These are phyloP conservation scores for Nitzschia inconspicua DNA, from an alignment of 108 stramenopile genomes.

Conservation along the genomic window DNA sequence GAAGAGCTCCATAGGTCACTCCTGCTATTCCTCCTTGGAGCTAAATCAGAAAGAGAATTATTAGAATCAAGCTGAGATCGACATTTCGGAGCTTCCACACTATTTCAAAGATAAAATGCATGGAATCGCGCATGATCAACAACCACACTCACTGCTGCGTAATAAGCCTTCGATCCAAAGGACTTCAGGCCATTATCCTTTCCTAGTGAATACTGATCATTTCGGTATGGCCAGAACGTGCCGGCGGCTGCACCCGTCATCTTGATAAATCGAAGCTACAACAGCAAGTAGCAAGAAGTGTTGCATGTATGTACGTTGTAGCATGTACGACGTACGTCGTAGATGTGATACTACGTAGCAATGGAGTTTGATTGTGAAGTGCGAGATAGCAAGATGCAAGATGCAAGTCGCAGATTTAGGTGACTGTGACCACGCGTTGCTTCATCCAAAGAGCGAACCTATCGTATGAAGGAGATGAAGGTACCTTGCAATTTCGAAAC, in stretches of 20 bases:
- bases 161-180: conserved; percentile 21
- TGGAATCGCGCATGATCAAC: neutral
- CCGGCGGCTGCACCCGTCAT: neutral
- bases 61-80: neutral
- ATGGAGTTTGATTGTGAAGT: too few species aligned
- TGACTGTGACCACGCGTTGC: too few species aligned
- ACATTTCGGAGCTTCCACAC: neutral
- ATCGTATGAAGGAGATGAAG: too few species aligned
- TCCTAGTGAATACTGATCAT: conserved; percentile 22
- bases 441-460: too few species aligned
- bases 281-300: too few species aligned
- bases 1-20: conserved; percentile 17
- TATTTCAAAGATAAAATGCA: neutral
- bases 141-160: conserved; percentile 21
- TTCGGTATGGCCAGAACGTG: conserved; percentile 25
- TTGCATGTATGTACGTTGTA: too few species aligned
- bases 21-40: conserved; percentile 26
- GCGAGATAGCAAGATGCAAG: too few species aligned
- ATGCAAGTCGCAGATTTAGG: too few species aligned
- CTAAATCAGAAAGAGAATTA: conserved; percentile 9
- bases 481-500: too few species aligned
- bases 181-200: conserved; percentile 33
- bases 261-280: too few species aligned
- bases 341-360: too few species aligned
- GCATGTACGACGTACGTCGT: too few species aligned